Percentiles rank a stretch among this genome's conserved stretches.
phyloP scores from a whole-genome alignment of 495 filamentous ascomycete species.

The Penicillium herquei region DNA sequence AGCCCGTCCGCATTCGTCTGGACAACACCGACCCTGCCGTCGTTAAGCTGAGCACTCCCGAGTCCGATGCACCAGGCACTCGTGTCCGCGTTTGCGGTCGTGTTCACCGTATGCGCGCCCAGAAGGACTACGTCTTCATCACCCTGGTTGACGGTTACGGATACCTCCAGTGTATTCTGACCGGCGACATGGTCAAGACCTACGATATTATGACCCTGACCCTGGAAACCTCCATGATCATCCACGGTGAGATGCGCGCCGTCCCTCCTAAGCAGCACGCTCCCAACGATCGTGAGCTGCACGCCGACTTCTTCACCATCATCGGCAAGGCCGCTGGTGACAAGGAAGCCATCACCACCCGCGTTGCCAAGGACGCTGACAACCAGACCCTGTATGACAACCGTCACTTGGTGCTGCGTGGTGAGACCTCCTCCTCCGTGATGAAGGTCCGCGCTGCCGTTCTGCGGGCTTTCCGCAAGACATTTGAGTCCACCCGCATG shows the following conservation, averaged over 20 bases:
- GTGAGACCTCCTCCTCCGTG: constrained; percentile 80
- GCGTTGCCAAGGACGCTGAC: constrained; percentile 77
- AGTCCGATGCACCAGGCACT: constrained; percentile 60
- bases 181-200: constrained; percentile 81
- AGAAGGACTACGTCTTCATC: constrained; percentile 87
- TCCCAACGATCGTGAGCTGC: constrained; percentile 84
- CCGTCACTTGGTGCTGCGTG: constrained; percentile 87
- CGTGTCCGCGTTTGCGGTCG: constrained; percentile 81
- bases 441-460: constrained; percentile 89
- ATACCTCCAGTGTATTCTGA: constrained; percentile 82
- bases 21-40: constrained; percentile 57
- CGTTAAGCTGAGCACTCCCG: constrained; percentile 59
- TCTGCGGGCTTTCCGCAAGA: constrained; percentile 76
- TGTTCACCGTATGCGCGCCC: constrained; percentile 77
- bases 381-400: constrained; percentile 80
- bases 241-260: constrained; percentile 85
- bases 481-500: constrained; percentile 76
- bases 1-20: constrained; percentile 72
- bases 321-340: constrained; percentile 82
- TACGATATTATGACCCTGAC: constrained; percentile 90
- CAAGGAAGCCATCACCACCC: constrained; percentile 91
- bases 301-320: constrained; percentile 90
- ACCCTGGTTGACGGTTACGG: constrained; percentile 88
- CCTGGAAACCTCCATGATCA: constrained; percentile 80
- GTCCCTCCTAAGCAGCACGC: constrained; percentile 78